Evolutionary conservation across 805 yeast genomes (phyloP).

Genomic region (Torulaspora delbrueckii): DNA sequence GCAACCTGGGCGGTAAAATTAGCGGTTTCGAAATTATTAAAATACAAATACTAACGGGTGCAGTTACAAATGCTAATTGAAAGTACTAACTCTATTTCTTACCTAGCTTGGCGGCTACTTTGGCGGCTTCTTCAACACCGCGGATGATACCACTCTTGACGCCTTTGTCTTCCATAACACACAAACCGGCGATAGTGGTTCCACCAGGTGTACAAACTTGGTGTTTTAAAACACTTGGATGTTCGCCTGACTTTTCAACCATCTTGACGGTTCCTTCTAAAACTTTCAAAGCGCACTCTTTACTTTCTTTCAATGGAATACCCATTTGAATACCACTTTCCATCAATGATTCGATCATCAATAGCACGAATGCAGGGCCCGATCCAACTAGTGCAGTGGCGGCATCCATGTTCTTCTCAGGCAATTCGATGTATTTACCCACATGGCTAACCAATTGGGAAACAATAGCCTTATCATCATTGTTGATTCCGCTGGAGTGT

Average conservation of each 20-base stretch:
- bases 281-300: conserved; percentile 85
- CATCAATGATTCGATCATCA: conserved; percentile 84
- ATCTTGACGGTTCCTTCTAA: conserved; percentile 90
- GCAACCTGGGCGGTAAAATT: no score
- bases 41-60: no score
- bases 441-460: conserved; percentile 51
- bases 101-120: conserved; percentile 58
- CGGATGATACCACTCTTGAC: conserved; percentile 82
- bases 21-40: no score
- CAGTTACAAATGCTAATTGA: background rate
- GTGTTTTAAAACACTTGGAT: conserved; percentile 83
- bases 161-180: conserved; percentile 87
- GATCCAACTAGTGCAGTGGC: conserved; percentile 94
- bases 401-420: conserved; percentile 93
- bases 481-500: conserved; percentile 49
- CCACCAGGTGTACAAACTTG: conserved; percentile 97
- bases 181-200: conserved; percentile 91
- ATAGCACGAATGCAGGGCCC: conserved; percentile 89
- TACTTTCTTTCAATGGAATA: conserved; percentile 76
- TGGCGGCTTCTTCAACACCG: conserved; percentile 90
- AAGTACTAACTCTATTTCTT: conserved; percentile 35
- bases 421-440: conserved; percentile 58
- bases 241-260: conserved; percentile 75
- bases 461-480: conserved; percentile 37
- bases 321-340: conserved; percentile 97